These are phyloP conservation scores for Chlorella sorokiniana DNA, from an alignment of 139 green algal species.

Conservation along the genomic window DNA sequence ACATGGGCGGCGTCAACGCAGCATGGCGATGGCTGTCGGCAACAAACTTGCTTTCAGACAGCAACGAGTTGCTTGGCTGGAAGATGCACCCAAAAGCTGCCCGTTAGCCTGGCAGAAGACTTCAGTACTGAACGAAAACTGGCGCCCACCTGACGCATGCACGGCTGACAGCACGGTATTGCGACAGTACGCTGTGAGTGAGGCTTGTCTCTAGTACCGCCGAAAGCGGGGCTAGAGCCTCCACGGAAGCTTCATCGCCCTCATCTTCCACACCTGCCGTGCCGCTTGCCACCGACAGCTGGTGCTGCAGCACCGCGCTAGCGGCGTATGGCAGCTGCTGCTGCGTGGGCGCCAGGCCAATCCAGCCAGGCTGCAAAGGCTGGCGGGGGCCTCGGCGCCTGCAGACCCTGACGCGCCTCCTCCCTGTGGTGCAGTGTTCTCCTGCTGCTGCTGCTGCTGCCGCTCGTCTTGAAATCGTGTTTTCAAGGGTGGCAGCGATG, in stretches of 20 bases:
- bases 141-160: constrained; percentile 19
- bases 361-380: background rate
- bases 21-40: background rate
- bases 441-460: background rate
- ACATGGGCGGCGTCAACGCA: background rate
- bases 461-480: background rate
- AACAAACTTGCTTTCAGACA: too few relatives aligned
- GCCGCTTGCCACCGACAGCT: background rate
- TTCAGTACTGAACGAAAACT: background rate
- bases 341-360: background rate
- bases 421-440: background rate
- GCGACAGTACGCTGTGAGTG: constrained; percentile 23
- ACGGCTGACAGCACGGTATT: constrained; percentile 31
- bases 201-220: constrained; percentile 23
- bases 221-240: background rate
- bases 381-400: background rate
- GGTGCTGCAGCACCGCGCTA: background rate
- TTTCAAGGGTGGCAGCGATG: background rate
- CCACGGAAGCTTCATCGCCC: background rate
- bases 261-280: background rate
- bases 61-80: too few relatives aligned
- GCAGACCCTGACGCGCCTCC: background rate
- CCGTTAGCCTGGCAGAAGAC: too few relatives aligned
- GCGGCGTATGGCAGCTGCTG: background rate
- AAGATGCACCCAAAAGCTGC: too few relatives aligned